phyloP scores from a whole-genome alignment of 768 basidiomycete genomes.

The Kwoniella sp. region DNA sequence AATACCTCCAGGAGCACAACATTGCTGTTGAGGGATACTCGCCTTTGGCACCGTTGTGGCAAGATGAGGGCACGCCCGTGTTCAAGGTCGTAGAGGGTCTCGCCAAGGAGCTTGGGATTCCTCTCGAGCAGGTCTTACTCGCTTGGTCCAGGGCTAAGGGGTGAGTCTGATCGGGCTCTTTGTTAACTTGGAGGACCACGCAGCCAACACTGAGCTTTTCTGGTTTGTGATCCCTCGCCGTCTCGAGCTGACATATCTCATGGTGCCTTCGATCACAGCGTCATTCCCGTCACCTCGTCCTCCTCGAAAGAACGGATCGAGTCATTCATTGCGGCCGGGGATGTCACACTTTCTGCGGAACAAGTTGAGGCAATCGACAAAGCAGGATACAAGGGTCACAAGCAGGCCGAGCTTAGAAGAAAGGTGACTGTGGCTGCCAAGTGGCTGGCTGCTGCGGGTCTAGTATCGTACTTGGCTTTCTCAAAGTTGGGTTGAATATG shows the following conservation, averaged over 20 bases:
- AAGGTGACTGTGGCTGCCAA: neutral
- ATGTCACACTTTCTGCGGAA: slow-evolving; percentile 31
- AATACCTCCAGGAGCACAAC: slow-evolving; percentile 22
- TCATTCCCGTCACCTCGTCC: slow-evolving; percentile 32
- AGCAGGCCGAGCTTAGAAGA: slow-evolving; percentile 6
- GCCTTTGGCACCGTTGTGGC: slow-evolving; percentile 24
- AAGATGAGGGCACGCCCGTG: slow-evolving; percentile 16
- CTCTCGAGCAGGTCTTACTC: slow-evolving; percentile 36
- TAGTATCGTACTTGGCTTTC: slow-evolving; percentile 9
- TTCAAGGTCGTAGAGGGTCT: slow-evolving; percentile 27
- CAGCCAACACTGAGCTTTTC: neutral
- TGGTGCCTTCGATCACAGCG: slow-evolving; percentile 22
- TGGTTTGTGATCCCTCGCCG: too few relatives aligned
- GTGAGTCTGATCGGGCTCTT: slow-evolving; percentile 15
- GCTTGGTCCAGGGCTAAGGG: slow-evolving; percentile 38
- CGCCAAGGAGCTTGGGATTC: slow-evolving; percentile 11
- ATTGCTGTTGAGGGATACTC: slow-evolving; percentile 37
- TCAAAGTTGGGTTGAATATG: neutral
- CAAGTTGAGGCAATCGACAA: slow-evolving; percentile 50
- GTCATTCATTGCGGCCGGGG: slow-evolving; percentile 30
- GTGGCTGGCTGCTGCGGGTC: slow-evolving; percentile 10
- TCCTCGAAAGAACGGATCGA: slow-evolving; percentile 24
- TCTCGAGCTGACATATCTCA: neutral
- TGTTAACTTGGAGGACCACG: too few relatives aligned
- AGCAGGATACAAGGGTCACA: slow-evolving; percentile 44